Evolutionary conservation across 345 rosid species (phyloP).

Genomic region (Tarenaya hassleriana): DNA sequence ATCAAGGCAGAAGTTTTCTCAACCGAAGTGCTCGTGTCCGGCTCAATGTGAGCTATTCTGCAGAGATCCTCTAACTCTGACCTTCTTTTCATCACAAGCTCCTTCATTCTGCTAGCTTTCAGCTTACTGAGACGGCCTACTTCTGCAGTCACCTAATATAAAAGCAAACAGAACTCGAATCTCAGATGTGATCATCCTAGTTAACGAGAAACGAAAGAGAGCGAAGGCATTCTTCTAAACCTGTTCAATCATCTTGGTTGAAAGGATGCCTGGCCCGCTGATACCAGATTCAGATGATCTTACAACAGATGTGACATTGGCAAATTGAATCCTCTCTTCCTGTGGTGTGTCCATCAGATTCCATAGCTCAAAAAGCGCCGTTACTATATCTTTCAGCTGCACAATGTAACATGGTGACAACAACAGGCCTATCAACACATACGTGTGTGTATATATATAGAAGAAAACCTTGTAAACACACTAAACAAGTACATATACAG

Average conservation of each 20-base stretch:
- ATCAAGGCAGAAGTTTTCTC: conserved; percentile 91
- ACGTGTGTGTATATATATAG: background rate
- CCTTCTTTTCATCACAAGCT: conserved; percentile 86
- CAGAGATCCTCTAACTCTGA: conserved; percentile 74
- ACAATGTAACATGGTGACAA: conserved; percentile 14
- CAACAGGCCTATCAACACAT: conserved; percentile 1
- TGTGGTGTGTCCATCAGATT: conserved; percentile 84
- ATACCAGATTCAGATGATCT: conserved; percentile 58
- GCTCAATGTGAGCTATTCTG: conserved; percentile 68
- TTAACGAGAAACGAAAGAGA: background rate
- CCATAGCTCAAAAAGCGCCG: conserved; percentile 69
- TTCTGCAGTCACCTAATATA: conserved; percentile 69
- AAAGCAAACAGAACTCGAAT: background rate
- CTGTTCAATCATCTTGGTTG: conserved; percentile 69
- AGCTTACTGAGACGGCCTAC: conserved; percentile 67
- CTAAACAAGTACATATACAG: background rate
- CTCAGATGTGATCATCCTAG: no score
- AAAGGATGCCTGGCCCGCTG: conserved; percentile 59
- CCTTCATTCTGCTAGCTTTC: conserved; percentile 94
- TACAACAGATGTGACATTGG: conserved; percentile 46
- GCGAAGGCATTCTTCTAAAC: conserved; percentile 24
- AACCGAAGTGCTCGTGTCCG: conserved; percentile 74
- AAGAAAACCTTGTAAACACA: conserved; percentile 10
- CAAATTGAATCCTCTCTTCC: conserved; percentile 51
- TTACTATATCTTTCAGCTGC: conserved; percentile 67